phyloP scores from a whole-genome alignment of 1,284 basidiomycete species.

The Austroboletus novae-zelandiae region DNA sequence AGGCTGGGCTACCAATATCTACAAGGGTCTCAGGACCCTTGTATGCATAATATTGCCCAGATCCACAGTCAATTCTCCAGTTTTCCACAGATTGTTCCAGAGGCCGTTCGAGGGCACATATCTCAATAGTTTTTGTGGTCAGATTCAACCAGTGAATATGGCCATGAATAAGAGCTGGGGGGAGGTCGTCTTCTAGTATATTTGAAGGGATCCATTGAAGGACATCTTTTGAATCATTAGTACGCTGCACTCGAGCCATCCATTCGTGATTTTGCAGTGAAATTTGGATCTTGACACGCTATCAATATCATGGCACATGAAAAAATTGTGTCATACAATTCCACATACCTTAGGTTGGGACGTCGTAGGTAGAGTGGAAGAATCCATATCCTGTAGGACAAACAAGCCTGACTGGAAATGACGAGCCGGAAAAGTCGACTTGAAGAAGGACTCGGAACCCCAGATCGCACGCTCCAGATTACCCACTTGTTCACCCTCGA shows the following conservation, averaged over 20 bases:
- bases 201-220: constrained; percentile 39
- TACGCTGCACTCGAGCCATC: constrained; percentile 30
- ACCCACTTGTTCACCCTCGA: constrained; percentile 33
- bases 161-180: constrained; percentile 31
- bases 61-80: constrained; percentile 15
- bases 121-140: constrained; percentile 31
- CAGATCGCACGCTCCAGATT: constrained; percentile 22
- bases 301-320: neutral
- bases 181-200: constrained; percentile 37
- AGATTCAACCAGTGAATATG: constrained; percentile 42
- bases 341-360: neutral
- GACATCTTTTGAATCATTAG: neutral
- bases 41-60: constrained; percentile 8
- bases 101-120: constrained; percentile 32
- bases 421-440: neutral
- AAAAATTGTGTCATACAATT: too few relatives aligned
- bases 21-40: constrained; percentile 22
- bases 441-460: neutral
- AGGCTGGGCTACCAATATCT: constrained; percentile 35
- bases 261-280: constrained; percentile 10
- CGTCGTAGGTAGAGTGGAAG: constrained; percentile 1
- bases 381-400: neutral
- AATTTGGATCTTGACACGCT: constrained; percentile 31
- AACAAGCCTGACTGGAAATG: neutral
- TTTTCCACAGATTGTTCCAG: constrained; percentile 26